Evolutionary conservation across 2,329 filamentous ascomycete species (phyloP).

Genomic region (Byssochlamys sp.): DNA sequence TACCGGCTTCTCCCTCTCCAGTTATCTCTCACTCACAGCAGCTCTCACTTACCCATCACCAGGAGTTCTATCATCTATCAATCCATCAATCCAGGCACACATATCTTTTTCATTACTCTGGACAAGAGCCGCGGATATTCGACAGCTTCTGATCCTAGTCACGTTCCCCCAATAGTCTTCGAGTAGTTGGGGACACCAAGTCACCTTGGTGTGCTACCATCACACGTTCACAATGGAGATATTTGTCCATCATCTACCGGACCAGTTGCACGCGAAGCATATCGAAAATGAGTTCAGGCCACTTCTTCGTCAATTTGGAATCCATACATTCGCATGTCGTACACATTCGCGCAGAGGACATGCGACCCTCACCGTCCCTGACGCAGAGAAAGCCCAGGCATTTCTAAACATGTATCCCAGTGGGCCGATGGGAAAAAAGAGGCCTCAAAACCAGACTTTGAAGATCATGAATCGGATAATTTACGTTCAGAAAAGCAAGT

Average conservation of each 20-base stretch:
- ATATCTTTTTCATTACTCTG: background rate
- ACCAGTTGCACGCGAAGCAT: slow-evolving; percentile 11
- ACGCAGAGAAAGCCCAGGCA: slow-evolving; percentile 9
- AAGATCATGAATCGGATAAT: slow-evolving; percentile 10
- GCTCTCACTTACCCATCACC: background rate
- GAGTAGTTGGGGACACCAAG: background rate
- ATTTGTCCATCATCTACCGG: slow-evolving; percentile 17
- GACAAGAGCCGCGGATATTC: background rate
- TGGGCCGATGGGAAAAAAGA: slow-evolving; percentile 4
- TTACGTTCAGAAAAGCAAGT: slow-evolving; percentile 10
- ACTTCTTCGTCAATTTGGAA: slow-evolving; percentile 10
- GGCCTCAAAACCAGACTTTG: slow-evolving; percentile 4
- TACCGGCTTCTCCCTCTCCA: background rate
- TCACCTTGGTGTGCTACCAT: background rate
- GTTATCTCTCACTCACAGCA: background rate
- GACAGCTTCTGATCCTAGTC: background rate
- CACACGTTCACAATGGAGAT: slow-evolving; percentile 14
- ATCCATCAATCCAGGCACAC: background rate
- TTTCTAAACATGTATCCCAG: slow-evolving; percentile 11
- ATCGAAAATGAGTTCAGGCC: slow-evolving; percentile 13
- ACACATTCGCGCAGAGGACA: slow-evolving; percentile 9
- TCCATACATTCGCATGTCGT: slow-evolving; percentile 14
- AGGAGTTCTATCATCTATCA: background rate
- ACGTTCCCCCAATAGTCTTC: background rate
- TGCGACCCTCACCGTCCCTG: slow-evolving; percentile 14